Percentiles rank a stretch among this genome's conserved stretches.
These are phyloP conservation scores for Phytopythium sindhum DNA, from an alignment of 352 stramenopile species.

Conservation along the genomic window DNA sequence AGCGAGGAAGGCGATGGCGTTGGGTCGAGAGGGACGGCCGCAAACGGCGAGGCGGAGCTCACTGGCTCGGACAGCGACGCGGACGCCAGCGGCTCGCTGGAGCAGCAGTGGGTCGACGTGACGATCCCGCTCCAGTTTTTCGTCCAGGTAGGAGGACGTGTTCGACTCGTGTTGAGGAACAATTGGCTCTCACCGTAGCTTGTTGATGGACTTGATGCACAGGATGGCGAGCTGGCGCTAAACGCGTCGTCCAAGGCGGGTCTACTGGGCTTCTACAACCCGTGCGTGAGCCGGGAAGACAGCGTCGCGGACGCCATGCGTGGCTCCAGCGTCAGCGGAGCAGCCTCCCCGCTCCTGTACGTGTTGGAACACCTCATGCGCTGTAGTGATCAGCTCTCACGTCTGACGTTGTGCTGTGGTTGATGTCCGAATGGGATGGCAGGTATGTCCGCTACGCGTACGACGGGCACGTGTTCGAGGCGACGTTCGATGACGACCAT, in stretches of 20 bases:
- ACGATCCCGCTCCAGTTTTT: conserved; percentile 82
- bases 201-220: conserved; percentile 4
- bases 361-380: conserved; percentile 11
- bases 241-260: conserved; percentile 56
- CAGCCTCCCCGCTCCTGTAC: conserved; percentile 56
- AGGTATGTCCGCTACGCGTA: conserved; percentile 81
- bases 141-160: conserved; percentile 38
- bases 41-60: conserved; percentile 13
- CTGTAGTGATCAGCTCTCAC: neutral
- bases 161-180: neutral
- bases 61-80: conserved; percentile 6
- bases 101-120: conserved; percentile 72
- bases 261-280: conserved; percentile 82
- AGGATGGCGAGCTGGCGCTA: conserved; percentile 62
- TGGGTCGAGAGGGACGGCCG: conserved; percentile 13
- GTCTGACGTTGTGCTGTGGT: neutral
- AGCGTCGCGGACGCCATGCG: conserved; percentile 29
- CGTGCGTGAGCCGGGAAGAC: conserved; percentile 50
- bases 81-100: conserved; percentile 16
- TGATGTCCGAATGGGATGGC: neutral
- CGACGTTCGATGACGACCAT: conserved; percentile 76
- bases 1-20: conserved; percentile 17
- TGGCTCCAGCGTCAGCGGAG: conserved; percentile 5
- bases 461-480: conserved; percentile 72
- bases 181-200: neutral